Evolutionary conservation across 306 rosid genomes (phyloP), one percentile per base, ranked within the genome.

Genomic region (Rosa persica): DNA sequence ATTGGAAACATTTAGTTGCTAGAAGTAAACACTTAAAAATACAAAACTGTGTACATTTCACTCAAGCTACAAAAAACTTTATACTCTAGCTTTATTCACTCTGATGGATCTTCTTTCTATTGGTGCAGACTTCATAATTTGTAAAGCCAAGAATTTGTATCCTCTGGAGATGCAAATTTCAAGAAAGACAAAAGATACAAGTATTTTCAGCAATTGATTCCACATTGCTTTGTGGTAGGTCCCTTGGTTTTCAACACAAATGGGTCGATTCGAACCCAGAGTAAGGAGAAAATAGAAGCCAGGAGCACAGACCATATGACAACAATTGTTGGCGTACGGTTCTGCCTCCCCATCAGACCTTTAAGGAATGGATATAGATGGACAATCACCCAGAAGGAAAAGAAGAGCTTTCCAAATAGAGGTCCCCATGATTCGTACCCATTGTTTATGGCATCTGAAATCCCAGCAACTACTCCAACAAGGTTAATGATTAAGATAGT

Each of bases 351-450:
- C 98, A 93, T 93, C 79, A 95, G 76, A 85, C 98, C 98, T 72
- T 95, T 95, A 52, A 95, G 98, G 97, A 95, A 95, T 23, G 98
- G 98, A 78, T 95, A 89, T 73, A 95, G 91, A 89, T 95, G 99
- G 75, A 93, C 84, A 85, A 95, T 91, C 81, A 95, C 99, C 99
- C 99, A 93, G 78, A 93, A 95, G 43, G 98, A 85, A 57, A 95
- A 95, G 91, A 95, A 95, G 73, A 93, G 98, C 89, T 95, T 93
- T 51, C 99, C 99, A 79, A 95, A 89, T 44, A 93, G 90, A 64
- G 99, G 94, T n/a, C 98, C 99, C 98, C 97, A 89, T 25, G 99
- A 89, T 80, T 95, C 91, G 75, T 93, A 86, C 5, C 99, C 99
- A 46, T 90, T 93, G 90, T 95, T 95, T 78, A 95, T 87, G 88